These are phyloP conservation scores for Fusarium pseudocircinatum DNA, from an alignment of 2,329 filamentous ascomycete genomes.

Conservation along the genomic window DNA sequence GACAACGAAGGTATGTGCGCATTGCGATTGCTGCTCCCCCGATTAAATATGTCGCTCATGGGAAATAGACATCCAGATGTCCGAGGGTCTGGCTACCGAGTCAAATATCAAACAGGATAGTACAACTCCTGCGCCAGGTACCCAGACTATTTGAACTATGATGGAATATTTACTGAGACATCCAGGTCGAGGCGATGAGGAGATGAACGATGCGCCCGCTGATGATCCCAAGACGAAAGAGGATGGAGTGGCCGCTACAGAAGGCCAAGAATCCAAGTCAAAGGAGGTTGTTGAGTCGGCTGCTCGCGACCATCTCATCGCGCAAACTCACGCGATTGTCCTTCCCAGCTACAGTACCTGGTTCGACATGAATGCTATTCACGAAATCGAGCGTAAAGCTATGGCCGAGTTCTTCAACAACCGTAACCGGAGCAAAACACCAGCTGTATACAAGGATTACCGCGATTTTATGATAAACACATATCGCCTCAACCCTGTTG, in stretches of 20 bases:
- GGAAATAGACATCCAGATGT: conserved; percentile 71
- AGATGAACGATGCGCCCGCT: conserved; percentile 76
- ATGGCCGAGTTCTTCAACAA: conserved; percentile 99
- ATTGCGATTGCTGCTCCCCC: neutral
- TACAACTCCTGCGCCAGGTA: conserved; percentile 65
- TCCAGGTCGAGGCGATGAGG: conserved; percentile 75
- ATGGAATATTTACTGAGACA: conserved; percentile 66
- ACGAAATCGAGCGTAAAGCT: conserved; percentile 91
- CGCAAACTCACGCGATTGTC: conserved; percentile 95
- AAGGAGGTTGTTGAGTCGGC: conserved; percentile 86
- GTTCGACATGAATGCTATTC: conserved; percentile 97
- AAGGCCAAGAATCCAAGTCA: conserved; percentile 69
- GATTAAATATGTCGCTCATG: conserved; percentile 26
- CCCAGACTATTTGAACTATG: conserved; percentile 67
- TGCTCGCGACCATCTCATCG: conserved; percentile 89
- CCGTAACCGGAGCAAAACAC: conserved; percentile 97
- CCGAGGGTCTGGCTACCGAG: conserved; percentile 59
- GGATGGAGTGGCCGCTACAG: conserved; percentile 60
- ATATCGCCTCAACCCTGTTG: conserved; percentile 92
- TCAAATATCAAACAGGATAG: conserved; percentile 69
- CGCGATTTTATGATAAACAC: conserved; percentile 99
- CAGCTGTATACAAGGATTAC: conserved; percentile 97
- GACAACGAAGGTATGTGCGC: conserved; percentile 58
- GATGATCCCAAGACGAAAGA: conserved; percentile 61
- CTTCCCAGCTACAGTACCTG: conserved; percentile 97